Base-by-base conservation (phyloP, 805 yeast genomes). In the Yarrowia sp. region DNA sequence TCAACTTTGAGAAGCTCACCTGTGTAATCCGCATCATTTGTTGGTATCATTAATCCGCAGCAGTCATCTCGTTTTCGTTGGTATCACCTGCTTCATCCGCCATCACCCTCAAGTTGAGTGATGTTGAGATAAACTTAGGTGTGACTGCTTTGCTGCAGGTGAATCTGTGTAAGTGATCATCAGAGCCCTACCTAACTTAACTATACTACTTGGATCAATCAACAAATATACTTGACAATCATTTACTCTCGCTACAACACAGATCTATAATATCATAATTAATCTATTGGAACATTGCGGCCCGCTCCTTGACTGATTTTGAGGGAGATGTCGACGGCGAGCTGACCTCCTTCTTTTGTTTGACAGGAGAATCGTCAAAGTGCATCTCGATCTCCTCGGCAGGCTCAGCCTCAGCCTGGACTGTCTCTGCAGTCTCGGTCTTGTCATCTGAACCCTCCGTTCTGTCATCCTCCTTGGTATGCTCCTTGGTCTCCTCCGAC, bases 231-330 rank as follows among this genome's bases (percentile, higher is more conserved):
- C 30, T 24, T 24, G 30, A 24, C 30, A 4, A 24, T 24, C 30
- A 24, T 7, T 24, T 7, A 24, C 30, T 7, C 6, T 24, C 30
- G 10, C 44, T 40, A 15, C 10, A 9, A 20, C 49, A 24, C 33
- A 46, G 15, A 19, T 50, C 56, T 50, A 34, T 50, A 34, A 50
- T 50, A 50, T 13, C 56, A 49, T 50, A 7, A 36, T 50, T 49
- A 33, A 52, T 52, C 43, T 55, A 55, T 34, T 55, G 61, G 61
- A 55, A 55, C 61, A 55, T 39, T 2, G 61, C 61, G 10, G 24
- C 61, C 14, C 61, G 44, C 38, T 55, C 61, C 61, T 55, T 55
- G 61, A 55, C 36, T n/a, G 61, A 55, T 24, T 40, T 55, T 24
- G 34, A 2, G 46, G 61, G 61, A 15, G 61, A 55, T 9, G 61